A percentile compares a stretch with the other conserved stretches of the same genome.
Conservation (phyloP, 2,329 filamentous ascomycete species). For the Pseudocercospora fijiensis region DNA sequence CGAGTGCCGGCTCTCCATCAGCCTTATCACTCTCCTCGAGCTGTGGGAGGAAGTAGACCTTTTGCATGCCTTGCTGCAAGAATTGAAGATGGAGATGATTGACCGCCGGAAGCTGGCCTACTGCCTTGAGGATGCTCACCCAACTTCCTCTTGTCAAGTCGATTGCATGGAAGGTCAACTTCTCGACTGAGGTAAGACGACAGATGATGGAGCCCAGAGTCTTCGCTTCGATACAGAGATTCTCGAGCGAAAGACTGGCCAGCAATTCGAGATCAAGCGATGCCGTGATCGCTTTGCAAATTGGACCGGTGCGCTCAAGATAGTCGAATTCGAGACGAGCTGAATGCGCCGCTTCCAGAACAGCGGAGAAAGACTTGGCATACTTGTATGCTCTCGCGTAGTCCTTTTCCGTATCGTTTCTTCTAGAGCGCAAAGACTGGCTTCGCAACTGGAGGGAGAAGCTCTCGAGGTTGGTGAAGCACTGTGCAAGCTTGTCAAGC, state of each 20-base stretch:
- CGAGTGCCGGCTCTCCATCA: not conserved
- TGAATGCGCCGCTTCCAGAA: constrained; percentile 10
- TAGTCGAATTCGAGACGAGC: constrained; percentile 16
- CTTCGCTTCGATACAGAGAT: constrained; percentile 13
- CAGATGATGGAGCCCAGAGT: constrained; percentile 18
- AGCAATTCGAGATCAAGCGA: constrained; percentile 18
- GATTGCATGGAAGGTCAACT: constrained; percentile 18
- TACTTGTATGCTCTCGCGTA: constrained; percentile 6
- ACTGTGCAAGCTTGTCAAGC: constrained; percentile 10
- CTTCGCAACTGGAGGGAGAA: constrained; percentile 21
- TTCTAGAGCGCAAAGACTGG: constrained; percentile 10
- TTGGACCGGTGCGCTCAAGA: constrained; percentile 1
- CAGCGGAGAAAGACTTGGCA: constrained; percentile 14
- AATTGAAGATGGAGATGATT: constrained; percentile 34
- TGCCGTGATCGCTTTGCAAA: constrained; percentile 13
- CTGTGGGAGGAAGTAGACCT: constrained; percentile 32
- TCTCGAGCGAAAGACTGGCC: constrained; percentile 19
- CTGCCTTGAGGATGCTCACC: constrained; percentile 27
- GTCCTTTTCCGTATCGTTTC: not conserved
- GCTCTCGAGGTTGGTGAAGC: constrained; percentile 21
- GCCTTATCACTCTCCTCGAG: constrained; percentile 10
- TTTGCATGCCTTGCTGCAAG: constrained; percentile 24
- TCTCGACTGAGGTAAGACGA: constrained; percentile 11
- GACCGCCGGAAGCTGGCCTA: constrained; percentile 27
- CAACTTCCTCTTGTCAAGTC: constrained; percentile 29